Evolutionary conservation across 768 basidiomycete genomes (phyloP).

Genomic region (Leccinum disarticulatum): DNA sequence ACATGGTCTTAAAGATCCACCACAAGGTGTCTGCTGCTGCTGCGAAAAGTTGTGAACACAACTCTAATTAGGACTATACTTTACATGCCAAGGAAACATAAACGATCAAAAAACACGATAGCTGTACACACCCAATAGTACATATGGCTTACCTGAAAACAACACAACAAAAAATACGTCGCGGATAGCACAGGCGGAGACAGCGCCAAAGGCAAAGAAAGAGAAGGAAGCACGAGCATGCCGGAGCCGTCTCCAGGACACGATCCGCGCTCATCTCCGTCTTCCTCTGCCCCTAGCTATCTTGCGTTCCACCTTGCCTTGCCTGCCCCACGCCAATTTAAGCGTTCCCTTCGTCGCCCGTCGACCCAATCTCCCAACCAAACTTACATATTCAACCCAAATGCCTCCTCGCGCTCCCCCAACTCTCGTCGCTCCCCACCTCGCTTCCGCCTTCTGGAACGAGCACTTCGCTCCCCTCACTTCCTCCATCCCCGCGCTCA

Average conservation of each 20-base stretch:
- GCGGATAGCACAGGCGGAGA: not conserved
- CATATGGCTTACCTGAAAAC: not conserved
- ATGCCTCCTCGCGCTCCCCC: slow-evolving; percentile 25
- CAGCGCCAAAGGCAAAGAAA: not conserved
- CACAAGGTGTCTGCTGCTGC: not conserved
- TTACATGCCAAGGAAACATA: not conserved
- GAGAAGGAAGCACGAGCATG: no score
- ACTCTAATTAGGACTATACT: not conserved
- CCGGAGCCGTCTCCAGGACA: not conserved
- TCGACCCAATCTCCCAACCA: not conserved
- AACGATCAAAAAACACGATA: not conserved
- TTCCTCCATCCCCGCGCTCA: slow-evolving; percentile 8
- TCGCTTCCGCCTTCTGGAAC: slow-evolving; percentile 19
- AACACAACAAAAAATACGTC: not conserved
- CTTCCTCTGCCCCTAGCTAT: not conserved
- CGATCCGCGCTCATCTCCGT: not conserved
- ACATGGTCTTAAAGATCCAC: not conserved
- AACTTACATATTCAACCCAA: slow-evolving; percentile 1
- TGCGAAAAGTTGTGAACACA: not conserved
- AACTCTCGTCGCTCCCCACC: slow-evolving; percentile 24
- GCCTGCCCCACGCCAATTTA: not conserved
- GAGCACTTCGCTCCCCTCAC: slow-evolving; percentile 23
- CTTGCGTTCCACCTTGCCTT: not conserved
- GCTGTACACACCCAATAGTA: not conserved
- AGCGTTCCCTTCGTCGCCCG: not conserved